Evolutionary conservation across 2,329 filamentous ascomycete genomes (phyloP).

Genomic region (Alternaria brassicicola): DNA sequence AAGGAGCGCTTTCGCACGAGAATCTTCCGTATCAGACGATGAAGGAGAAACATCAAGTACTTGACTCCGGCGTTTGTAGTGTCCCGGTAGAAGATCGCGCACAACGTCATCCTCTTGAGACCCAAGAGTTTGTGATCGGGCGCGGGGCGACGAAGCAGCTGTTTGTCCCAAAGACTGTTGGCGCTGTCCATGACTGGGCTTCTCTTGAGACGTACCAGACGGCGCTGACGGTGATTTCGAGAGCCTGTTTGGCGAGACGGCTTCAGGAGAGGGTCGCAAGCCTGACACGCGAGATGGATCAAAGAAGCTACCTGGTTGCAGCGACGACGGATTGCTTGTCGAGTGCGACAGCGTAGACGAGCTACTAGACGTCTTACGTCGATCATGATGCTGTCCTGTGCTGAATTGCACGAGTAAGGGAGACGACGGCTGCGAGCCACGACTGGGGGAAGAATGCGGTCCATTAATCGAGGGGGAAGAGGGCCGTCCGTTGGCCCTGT

Average conservation of each 20-base stretch:
- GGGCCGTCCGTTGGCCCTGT: conserved; percentile 73
- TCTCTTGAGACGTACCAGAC: conserved; percentile 53
- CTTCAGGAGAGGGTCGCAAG: conserved; percentile 58
- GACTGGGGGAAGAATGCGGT: conserved; percentile 83
- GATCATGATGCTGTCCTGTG: conserved; percentile 79
- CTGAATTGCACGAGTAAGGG: conserved; percentile 97
- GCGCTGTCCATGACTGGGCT: conserved; percentile 43
- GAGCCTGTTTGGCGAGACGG: conserved; percentile 61
- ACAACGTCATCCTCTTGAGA: conserved; percentile 89
- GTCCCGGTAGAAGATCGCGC: conserved; percentile 66
- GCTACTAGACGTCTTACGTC: conserved; percentile 90
- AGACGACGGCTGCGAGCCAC: conserved; percentile 82
- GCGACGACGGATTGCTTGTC: conserved; percentile 63
- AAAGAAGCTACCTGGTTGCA: conserved; percentile 73
- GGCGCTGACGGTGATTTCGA: conserved; percentile 54
- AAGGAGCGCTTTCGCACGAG: conserved; percentile 85
- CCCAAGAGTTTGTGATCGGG: conserved; percentile 88
- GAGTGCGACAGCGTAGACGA: conserved; percentile 84
- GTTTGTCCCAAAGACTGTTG: conserved; percentile 32
- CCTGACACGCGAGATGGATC: conserved; percentile 69
- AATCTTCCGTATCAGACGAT: conserved; percentile 95
- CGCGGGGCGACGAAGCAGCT: conserved; percentile 61
- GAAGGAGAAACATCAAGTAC: conserved; percentile 96
- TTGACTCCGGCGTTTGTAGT: conserved; percentile 90
- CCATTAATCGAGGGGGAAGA: conserved; percentile 86